Evolutionary conservation across 257 asterid species (phyloP).

Genomic region (Jasminum sambac): DNA sequence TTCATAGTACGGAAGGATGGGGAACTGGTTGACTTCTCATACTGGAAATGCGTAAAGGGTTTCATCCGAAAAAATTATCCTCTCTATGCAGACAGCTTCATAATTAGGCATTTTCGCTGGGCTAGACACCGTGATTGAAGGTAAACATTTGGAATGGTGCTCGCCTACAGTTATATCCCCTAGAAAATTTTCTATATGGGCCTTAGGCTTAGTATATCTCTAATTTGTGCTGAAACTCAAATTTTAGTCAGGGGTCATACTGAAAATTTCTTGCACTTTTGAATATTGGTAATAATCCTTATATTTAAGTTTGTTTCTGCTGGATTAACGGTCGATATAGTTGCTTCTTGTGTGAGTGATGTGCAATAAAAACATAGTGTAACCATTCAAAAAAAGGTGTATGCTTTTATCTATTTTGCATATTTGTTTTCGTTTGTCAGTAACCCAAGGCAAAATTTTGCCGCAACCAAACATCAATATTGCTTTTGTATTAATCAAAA

Average conservation of each 20-base stretch:
- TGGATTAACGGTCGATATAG: not conserved
- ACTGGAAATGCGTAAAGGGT: constrained; percentile 98
- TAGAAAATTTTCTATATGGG: not conserved
- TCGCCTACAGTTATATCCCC: not conserved
- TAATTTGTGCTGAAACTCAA: not conserved
- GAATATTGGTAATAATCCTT: not conserved
- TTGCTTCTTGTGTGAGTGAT: too few species aligned
- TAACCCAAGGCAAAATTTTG: not conserved
- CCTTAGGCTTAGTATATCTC: not conserved
- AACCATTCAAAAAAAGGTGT: too few species aligned
- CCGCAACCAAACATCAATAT: not conserved
- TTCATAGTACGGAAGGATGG: constrained; percentile 93
- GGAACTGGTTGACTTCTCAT: constrained; percentile 84
- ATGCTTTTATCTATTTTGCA: too few species aligned
- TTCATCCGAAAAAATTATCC: constrained; percentile 86
- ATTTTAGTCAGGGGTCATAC: not conserved
- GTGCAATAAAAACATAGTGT: too few species aligned
- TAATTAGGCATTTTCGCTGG: constrained; percentile 77
- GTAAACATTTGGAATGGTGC: constrained; percentile 9
- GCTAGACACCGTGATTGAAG: constrained; percentile 55
- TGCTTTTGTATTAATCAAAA: too few species aligned
- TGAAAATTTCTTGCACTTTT: not conserved
- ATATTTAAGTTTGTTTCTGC: not conserved
- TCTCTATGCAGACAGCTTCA: constrained; percentile 85
- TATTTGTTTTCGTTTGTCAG: too few species aligned